Evolutionary conservation across 257 asterid genomes (phyloP).

Genomic region (Nicotiana sylvestris): DNA sequence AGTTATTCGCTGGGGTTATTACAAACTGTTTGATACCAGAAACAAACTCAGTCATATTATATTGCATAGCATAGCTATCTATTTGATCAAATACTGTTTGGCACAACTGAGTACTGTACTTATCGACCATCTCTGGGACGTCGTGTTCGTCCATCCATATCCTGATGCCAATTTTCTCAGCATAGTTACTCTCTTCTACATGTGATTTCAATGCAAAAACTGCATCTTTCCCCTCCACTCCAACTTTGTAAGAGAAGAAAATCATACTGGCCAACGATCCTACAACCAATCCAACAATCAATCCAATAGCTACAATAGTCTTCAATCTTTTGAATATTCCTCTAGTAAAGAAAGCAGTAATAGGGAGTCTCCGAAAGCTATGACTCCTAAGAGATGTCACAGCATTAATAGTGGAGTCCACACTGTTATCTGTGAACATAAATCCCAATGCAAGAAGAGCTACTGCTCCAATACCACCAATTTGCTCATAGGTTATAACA

Average conservation of each 20-base stretch:
- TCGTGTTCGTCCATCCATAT: conserved; percentile 96
- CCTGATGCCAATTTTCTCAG: conserved; percentile 78
- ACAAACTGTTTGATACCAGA: conserved; percentile 69
- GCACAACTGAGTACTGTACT: conserved; percentile 60
- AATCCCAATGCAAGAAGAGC: conserved; percentile 62
- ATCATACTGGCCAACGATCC: conserved; percentile 63
- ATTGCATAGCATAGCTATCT: conserved; percentile 77
- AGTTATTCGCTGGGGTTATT: conserved; percentile 34
- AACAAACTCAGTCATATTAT: conserved; percentile 82
- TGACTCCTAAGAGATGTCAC: conserved; percentile 68
- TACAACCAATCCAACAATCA: conserved; percentile 68
- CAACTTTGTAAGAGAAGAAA: conserved; percentile 85
- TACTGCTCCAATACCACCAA: conserved; percentile 62
- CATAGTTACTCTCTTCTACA: conserved; percentile 80
- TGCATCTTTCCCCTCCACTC: conserved; percentile 92
- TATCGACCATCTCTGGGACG: conserved; percentile 79
- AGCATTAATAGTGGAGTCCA: conserved; percentile 64
- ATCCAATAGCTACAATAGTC: conserved; percentile 74
- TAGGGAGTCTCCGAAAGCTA: conserved; percentile 62
- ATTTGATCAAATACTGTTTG: conserved; percentile 81
- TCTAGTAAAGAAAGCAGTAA: conserved; percentile 64
- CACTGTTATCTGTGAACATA: conserved; percentile 50
- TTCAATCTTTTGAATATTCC: conserved; percentile 60
- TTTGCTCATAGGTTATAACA: conserved; percentile 68
- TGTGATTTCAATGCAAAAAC: conserved; percentile 76